Base-by-base conservation (phyloP, 257 asterid genomes). In the Leonotis leonurus region DNA sequence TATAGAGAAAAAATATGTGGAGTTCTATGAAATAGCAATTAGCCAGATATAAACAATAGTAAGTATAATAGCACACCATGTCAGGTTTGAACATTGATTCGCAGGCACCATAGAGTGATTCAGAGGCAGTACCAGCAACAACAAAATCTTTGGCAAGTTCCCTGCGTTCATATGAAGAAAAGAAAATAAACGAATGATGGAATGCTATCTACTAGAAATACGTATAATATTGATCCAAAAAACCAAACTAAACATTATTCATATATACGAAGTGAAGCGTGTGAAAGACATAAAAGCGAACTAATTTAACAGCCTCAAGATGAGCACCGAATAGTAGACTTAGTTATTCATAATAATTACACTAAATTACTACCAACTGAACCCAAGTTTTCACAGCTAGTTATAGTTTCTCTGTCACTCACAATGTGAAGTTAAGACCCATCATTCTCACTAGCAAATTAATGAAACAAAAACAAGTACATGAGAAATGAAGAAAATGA, bases 71-170 rank as follows among this genome's bases (percentile, higher is more conserved):
- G 76, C 90, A 33, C 57, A 92, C 99, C 99, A 92, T 79, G 70
- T 86, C 96, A 18, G 97, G 94, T 69, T 87, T 89, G 83, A 75
- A 92, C 99, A 92, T 92, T 13, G 99, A 86, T 81, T 92, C 99
- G 49, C 96, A 89, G 67, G 99, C 99, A 78, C 99, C 99, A 45
- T 92, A 89, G 35, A 92, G 90, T 27, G 99, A 92, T 77, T 92
- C 99, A 29, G 96, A 89, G 67, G 97, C 96, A 64, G 96, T 92
- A 17, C 96, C 97, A 70, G 97, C 84, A 67, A 92, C 96, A 59
- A 92, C 99, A 74, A 92, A 92, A 70, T 92, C 99, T 78, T 92
- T 89, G 53, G 99, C 99, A 56, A 92, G 96, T 78, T 92, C 97
- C 80, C 97, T 92, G 83, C 75, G n/a, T n/a, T 51, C 8, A 24